Evolutionary conservation across 2,329 filamentous ascomycete genomes (phyloP), one percentile per base, ranked within the genome.

Genomic region (Fusarium nematophilum): DNA sequence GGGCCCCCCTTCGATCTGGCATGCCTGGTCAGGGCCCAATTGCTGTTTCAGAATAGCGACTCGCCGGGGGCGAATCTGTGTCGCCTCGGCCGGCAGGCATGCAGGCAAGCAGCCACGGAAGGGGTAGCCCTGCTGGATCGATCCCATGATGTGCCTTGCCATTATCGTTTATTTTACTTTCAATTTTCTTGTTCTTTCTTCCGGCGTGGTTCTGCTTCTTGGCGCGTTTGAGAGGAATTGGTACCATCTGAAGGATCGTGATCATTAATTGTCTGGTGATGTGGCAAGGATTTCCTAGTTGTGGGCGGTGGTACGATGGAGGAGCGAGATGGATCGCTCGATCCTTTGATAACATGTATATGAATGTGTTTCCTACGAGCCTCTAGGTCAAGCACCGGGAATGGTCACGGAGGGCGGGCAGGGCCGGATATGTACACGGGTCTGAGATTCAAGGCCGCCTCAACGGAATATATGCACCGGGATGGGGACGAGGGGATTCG

Each of bases 1-100:
- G 59, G 59, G 29, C 29, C 64, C 42, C 40, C 54, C 39, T 50
- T 39, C 60, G 59, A 64, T 56, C 54, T 59, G 44, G n/a, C 54
- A 46, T 38, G n/a, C 25, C 34, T 26, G 34, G 15, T 30, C 14
- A 18, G 44, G 59, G 49, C 25, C 59, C 33, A 60, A 56, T 52
- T 60, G 37, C 36, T 37, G 54, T 64, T 63, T 62, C 49, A 63
- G 45, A 62, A 40, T 21, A 46, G 48, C 31, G 42, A 42, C 23
- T 26, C 27, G 49, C 60, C 55, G 45, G 59, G 45, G 44, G 14
- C 40, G 56, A 54, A 42, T 30, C 48, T 49, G 30, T 7, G 21
- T 53, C 40, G 21, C 34, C 31, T 63, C 18, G 49, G 26, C 37
- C 48, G 9, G 23, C 15, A 9, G 43, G 30, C 21, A 30, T 44